Percentiles rank a stretch among this genome's conserved stretches.
Conservation (phyloP, 2,329 filamentous ascomycete species). For the Alternaria alternata region DNA sequence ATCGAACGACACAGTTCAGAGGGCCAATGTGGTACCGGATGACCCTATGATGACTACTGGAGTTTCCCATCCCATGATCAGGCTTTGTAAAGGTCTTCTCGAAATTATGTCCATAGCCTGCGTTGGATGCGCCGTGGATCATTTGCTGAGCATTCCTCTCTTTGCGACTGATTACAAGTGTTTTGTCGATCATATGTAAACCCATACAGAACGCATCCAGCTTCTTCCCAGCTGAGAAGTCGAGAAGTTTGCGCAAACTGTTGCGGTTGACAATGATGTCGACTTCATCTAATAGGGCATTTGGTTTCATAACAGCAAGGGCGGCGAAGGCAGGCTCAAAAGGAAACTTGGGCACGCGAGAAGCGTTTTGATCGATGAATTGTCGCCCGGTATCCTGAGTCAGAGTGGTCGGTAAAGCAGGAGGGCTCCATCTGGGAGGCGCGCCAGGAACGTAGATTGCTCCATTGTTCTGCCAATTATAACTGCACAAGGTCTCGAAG, state of each 20-base stretch:
- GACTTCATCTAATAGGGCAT: constrained; percentile 14
- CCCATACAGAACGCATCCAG: constrained; percentile 43
- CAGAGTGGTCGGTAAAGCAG: constrained; percentile 20
- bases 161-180: constrained; percentile 46
- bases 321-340: constrained; percentile 35
- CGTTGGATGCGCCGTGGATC: constrained; percentile 18
- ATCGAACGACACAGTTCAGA: constrained; percentile 25
- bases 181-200: constrained; percentile 42
- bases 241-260: constrained; percentile 28
- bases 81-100: constrained; percentile 37
- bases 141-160: constrained; percentile 27
- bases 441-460: constrained; percentile 27
- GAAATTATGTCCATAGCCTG: constrained; percentile 45
- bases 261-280: constrained; percentile 33
- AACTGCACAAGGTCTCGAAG: constrained; percentile 29
- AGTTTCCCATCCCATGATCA: constrained; percentile 23
- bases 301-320: constrained; percentile 23
- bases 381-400: constrained; percentile 14
- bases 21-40: constrained; percentile 27
- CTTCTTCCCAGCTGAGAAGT: constrained; percentile 27
- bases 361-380: constrained; percentile 40
- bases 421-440: constrained; percentile 29
- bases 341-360: constrained; percentile 39
- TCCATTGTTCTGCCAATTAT: constrained; percentile 30
- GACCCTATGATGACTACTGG: constrained; percentile 29